phyloP scores from a whole-genome alignment of 768 basidiomycete genomes.

The Mycena floridula region DNA sequence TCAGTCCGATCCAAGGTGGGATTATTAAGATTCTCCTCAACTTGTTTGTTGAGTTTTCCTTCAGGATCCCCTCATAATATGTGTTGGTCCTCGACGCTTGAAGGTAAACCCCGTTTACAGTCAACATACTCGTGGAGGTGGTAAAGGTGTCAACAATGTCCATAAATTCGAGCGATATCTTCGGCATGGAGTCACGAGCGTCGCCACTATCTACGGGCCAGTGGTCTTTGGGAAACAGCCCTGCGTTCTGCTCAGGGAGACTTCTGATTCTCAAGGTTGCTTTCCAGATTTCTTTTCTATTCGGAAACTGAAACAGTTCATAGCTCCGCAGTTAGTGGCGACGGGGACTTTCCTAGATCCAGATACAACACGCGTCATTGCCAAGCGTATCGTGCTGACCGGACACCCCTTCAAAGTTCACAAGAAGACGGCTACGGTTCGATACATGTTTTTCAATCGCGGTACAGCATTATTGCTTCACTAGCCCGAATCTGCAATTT shows the following conservation, averaged over 20 bases:
- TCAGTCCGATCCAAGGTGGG: conserved; percentile 86
- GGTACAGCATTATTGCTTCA: conserved; percentile 38
- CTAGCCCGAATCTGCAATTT: neutral
- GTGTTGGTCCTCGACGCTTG: conserved; percentile 83
- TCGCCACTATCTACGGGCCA: conserved; percentile 88
- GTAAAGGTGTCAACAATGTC: conserved; percentile 90
- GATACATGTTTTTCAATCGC: conserved; percentile 97
- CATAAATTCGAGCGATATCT: conserved; percentile 95
- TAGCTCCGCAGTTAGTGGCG: conserved; percentile 77
- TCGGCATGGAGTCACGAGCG: conserved; percentile 70
- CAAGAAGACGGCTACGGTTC: conserved; percentile 93
- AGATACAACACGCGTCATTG: conserved; percentile 86
- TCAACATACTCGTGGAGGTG: conserved; percentile 86
- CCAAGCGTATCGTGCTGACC: conserved; percentile 92
- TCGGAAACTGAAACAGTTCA: too few species aligned
- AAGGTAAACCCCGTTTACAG: conserved; percentile 86
- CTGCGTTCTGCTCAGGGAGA: conserved; percentile 72
- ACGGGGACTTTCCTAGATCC: conserved; percentile 84
- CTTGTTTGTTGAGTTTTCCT: neutral
- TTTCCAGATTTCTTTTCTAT: neutral
- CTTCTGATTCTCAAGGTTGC: conserved; percentile 59
- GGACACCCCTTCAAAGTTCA: conserved; percentile 97
- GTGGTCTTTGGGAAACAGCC: conserved; percentile 82
- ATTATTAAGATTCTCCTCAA: neutral
- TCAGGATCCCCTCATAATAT: conserved; percentile 84